These are phyloP conservation scores for Candida golubevii DNA, from an alignment of 805 yeast genomes.

Conservation along the genomic window DNA sequence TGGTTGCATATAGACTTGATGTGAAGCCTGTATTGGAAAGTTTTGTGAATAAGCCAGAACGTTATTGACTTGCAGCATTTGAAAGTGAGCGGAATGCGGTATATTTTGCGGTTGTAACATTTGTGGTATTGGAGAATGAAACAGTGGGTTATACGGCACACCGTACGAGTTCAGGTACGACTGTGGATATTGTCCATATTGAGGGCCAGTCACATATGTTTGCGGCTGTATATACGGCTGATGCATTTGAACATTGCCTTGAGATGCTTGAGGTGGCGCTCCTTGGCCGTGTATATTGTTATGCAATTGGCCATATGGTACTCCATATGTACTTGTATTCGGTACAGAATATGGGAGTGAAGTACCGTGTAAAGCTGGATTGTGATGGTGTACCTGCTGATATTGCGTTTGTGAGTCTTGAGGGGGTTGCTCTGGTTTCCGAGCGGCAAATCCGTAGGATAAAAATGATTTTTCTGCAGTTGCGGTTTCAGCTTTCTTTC, in stretches of 20 bases:
- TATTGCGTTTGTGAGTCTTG: no score
- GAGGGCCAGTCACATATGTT: slow-evolving; percentile 5
- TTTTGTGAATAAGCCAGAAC: no score
- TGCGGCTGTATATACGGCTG: slow-evolving; percentile 6
- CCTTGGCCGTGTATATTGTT: slow-evolving; percentile 1
- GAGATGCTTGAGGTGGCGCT: background rate
- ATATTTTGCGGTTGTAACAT: no score
- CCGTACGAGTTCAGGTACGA: slow-evolving; percentile 17
- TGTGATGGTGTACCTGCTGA: slow-evolving; percentile 5
- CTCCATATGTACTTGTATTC: background rate
- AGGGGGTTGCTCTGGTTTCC: no score
- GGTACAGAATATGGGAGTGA: background rate
- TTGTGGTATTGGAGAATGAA: no score
- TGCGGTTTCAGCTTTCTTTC: slow-evolving; percentile 18
- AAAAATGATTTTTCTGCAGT: slow-evolving; percentile 14
- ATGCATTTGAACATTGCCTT: slow-evolving; percentile 2
- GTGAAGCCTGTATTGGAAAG: no score
- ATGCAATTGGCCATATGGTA: background rate
- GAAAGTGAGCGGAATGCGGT: no score
- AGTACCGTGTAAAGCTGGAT: slow-evolving; percentile 8
- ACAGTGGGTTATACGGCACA: slow-evolving; percentile 13
- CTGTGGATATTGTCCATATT: slow-evolving; percentile 7
- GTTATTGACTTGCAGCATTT: no score
- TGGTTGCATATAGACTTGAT: slow-evolving; percentile 3
- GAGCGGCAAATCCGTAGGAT: slow-evolving; percentile 16